Percentiles rank a stretch among this genome's conserved stretches.
These are phyloP conservation scores for Helichrysum umbraculigerum DNA, from an alignment of 129 eudicot species.

Conservation along the genomic window DNA sequence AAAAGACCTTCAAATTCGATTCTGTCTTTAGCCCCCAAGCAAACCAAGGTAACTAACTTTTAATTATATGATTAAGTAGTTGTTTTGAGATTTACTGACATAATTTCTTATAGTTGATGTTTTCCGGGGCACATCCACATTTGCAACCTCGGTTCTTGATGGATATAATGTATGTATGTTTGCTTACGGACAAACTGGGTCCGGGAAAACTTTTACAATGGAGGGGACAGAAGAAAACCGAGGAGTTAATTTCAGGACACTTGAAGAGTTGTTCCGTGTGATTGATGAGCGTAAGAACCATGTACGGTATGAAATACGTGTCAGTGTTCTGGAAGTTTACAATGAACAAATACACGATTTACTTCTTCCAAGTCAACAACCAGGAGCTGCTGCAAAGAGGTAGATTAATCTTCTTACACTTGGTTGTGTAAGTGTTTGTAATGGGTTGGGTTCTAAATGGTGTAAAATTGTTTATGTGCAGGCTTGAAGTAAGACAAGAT, in stretches of 20 bases:
- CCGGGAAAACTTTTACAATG: constrained; percentile 95
- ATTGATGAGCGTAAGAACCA: constrained; percentile 70
- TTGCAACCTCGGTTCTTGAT: constrained; percentile 92
- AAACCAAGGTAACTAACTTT: constrained; percentile 58
- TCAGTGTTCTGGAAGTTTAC: constrained; percentile 88
- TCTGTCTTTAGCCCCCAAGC: constrained; percentile 87
- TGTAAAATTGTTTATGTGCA: too few species aligned
- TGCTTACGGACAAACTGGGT: constrained; percentile 97
- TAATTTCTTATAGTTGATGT: constrained; percentile 55
- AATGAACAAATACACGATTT: constrained; percentile 94
- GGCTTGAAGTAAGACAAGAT: too few species aligned
- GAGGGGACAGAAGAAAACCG: constrained; percentile 89
- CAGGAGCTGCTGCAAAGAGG: constrained; percentile 71
- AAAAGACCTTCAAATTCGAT: constrained; percentile 74
- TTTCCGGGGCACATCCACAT: constrained; percentile 84
- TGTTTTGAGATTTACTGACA: not conserved
- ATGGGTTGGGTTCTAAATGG: not conserved
- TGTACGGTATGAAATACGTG: constrained; percentile 63
- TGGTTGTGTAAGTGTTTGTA: not conserved
- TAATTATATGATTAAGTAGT: not conserved
- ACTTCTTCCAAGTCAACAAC: constrained; percentile 60
- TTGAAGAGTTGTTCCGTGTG: constrained; percentile 70
- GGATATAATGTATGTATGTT: constrained; percentile 95
- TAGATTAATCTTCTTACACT: constrained; percentile 23
- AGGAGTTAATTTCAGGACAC: constrained; percentile 92